Evolutionary conservation across 2,329 filamentous ascomycete genomes (phyloP), one percentile per base, ranked within the genome.

Genomic region (Keithomyces neogunnii): DNA sequence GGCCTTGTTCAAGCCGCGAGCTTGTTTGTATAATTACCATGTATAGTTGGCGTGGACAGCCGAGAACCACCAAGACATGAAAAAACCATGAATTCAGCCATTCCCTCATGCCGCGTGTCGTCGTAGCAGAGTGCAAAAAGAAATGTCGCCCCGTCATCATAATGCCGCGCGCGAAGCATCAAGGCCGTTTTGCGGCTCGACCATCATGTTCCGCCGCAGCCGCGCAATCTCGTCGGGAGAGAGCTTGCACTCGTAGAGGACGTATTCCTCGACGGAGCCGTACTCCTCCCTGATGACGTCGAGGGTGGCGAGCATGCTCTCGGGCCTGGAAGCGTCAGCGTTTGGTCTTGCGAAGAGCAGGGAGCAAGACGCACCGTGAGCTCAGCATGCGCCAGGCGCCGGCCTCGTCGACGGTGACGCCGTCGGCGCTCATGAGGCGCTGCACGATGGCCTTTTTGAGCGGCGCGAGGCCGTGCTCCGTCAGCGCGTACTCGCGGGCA

Each of bases 401-500:
- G 36, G 62, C 66, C 4, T 63, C 62, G 39, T 81, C 69, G 3
- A 69, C 73, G 47, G 65, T 64, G 51, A 85, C 66, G 7, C 73
- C 71, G 0, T 75, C 75, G 47, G 77, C 73, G 50, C 72, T 68
- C 56, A 78, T 66, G 44, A 81, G 60, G n/a, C 72, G 70, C 8
- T 69, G 58, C 39, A 82, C 62, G 13, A 87, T 69, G 38, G 73
- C 64, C 45, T 74, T 71, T 28, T 76, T 75, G 55, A 81, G 75
- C 35, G 73, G 61, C 3, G 70, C 70, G 6, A 89, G 68, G 0
- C 86, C 85, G 1, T 72, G 58, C 48, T 87, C 81, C 0, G 84
- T 88, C 8, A 88, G 69, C 13, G 75, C 71, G 63, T 90, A 91
- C 64, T 91, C 87, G 8, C 75, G 66, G 0, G 83, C 84, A n/a